Conservation (phyloP, 2,329 filamentous ascomycete genomes). For the Hypoxylon sp. region DNA sequence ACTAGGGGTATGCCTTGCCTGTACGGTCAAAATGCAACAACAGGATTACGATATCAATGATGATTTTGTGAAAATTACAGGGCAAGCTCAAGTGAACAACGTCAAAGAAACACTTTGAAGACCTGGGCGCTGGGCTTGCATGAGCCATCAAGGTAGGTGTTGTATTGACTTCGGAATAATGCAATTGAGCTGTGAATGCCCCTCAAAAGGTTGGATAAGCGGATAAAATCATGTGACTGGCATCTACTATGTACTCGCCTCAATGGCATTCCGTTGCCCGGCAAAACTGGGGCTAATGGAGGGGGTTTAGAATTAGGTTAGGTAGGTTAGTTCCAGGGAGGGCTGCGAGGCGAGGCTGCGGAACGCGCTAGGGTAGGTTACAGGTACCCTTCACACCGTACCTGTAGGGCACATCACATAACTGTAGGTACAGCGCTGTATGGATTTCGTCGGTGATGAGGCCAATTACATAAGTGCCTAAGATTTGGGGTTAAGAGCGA, state of each 20-base stretch:
- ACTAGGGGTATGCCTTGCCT: background rate
- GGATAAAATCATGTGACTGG: slow-evolving; percentile 31
- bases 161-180: too few relatives aligned
- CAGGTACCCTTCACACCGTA: slow-evolving; percentile 16
- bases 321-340: too few relatives aligned
- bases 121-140: background rate
- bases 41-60: background rate
- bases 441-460: background rate
- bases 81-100: background rate
- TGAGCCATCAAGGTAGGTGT: slow-evolving; percentile 8
- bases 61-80: background rate
- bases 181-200: background rate
- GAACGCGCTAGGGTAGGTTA: background rate
- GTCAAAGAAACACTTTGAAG: background rate
- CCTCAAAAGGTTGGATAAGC: background rate
- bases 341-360: background rate
- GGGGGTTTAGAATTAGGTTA: slow-evolving; percentile 21
- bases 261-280: slow-evolving; percentile 14
- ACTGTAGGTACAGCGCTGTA: background rate
- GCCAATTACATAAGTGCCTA: slow-evolving; percentile 2
- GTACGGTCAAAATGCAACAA: background rate
- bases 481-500: slow-evolving; percentile 10
- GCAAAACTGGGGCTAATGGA: slow-evolving; percentile 39
- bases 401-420: slow-evolving; percentile 1
- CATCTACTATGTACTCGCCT: too few relatives aligned